Base-by-base conservation (phyloP, 345 rosid genomes). In the Pistacia atlantica region DNA sequence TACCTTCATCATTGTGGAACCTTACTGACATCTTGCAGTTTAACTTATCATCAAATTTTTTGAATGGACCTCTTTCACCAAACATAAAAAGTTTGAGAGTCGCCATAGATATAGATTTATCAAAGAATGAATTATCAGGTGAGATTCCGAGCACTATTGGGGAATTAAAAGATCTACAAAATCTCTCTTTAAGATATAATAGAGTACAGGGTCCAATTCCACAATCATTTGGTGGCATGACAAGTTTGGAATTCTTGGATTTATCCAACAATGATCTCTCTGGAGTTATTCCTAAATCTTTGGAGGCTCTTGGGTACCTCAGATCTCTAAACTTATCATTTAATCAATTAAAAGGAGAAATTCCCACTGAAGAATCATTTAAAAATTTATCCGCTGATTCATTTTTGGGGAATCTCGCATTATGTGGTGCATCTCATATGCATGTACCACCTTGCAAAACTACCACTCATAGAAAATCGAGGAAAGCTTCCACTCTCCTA, bases 301-400 rank as follows among this genome's bases (percentile, higher is more conserved):
- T 77, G 2, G 75, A 77, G 62, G 25, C 5, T 16, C 69, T 77
- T 0, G 13, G 0, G 11, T 51, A 51, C 22, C 65, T 61, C 7
- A 55, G 45, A 14, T 33, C 8, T 20, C 9, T 79, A 0, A 79
- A 75, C 35, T 20, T 46, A 20, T 75, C 72, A n/a, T 70, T 56
- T 51, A 75, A 79, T 22, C 12, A 11, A 31, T 31, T 79, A 17
- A 9, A 63, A 28, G 81, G 81, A 60, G 33, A 79, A 69, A 38
- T 79, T 75, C 82, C 75, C 8, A 22, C 1, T 0, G 37, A 11
- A 74, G 82, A 78, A 20, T 33, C 49, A 3, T 73, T 79, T 12
- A 4, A 9, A 5, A 79, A 79, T 57, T 67, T 79, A n/a, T n/a
- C n/a, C n/a, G n/a, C n/a, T n/a, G n/a, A n/a, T n/a, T n/a, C n/a